phyloP scores from a whole-genome alignment of 2,329 filamentous ascomycete genomes.

The Lasiodiplodia citricola region DNA sequence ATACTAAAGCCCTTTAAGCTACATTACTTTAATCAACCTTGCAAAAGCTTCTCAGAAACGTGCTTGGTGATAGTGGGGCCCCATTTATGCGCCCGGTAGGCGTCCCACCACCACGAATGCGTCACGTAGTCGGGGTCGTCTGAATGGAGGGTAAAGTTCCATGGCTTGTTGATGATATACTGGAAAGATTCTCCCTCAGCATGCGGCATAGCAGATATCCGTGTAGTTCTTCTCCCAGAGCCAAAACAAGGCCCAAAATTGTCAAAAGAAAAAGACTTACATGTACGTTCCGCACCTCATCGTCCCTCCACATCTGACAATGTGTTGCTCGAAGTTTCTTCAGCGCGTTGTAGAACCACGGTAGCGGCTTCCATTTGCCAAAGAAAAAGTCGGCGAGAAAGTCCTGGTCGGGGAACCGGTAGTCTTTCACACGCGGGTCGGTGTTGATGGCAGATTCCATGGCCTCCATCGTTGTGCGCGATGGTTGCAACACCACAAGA shows the following conservation, averaged over 20 bases:
- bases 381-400: not conserved
- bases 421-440: not conserved
- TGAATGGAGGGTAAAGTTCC: not conserved
- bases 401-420: not conserved
- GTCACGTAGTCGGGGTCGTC: not conserved
- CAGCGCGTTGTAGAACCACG: not conserved
- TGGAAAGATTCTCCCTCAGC: not conserved
- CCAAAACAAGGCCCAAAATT: no score
- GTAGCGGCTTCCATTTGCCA: not conserved
- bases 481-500: not conserved
- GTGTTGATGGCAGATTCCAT: not conserved
- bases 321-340: not conserved
- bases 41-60: not conserved
- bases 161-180: not conserved
- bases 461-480: not conserved
- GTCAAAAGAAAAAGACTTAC: not conserved
- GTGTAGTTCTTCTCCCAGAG: no score
- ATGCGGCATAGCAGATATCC: no score
- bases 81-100: not conserved
- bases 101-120: not conserved
- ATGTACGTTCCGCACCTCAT: not conserved
- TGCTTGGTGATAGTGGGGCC: not conserved
- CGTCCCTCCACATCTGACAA: not conserved
- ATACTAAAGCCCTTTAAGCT: no score
- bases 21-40: not conserved